Evolutionary conservation across 306 rosid genomes (phyloP), one percentile per base, ranked within the genome.

Genomic region (Benincasa hispida): DNA sequence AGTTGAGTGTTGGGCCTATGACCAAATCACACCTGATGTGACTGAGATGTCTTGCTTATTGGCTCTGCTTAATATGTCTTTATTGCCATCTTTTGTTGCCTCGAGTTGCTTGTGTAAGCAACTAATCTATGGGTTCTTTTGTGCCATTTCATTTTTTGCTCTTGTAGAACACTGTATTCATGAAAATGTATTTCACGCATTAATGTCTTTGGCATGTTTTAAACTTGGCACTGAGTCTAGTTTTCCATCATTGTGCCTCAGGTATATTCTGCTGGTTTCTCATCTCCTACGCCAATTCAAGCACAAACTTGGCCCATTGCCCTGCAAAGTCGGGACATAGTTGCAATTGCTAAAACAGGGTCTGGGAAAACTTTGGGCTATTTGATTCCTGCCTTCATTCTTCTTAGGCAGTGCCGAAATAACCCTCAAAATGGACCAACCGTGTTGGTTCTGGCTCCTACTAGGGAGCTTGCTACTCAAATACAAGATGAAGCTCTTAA

Each of bases 61-160:
- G 97, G 97, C 97, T 88, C 92, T 80, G 89, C 91, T 84, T 82
- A 47, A 87, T 90, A 86, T 82, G 92, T 91, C 90, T 94, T 92
- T 87, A 87, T 88, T 88, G 92, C 87, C 96, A 90, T 89, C 87
- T 91, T 94, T 90, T 81, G 87, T 89, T 89, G 98, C 92, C 90
- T 88, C 92, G 79, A 88, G 98, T 93, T 94, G 99, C 99, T 94
- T 94, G 88, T 83, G 99, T 94, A 94, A 94, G 99, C 99, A 92
- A 94, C 99, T 89, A 85, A 88, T 91, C 92, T 86, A 87, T 85
- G 88, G 90, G 87, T 83, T 81, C 83, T 87, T 79, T 79, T 69
- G 66, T 69, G 65, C 4, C 68, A 76, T 55, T 72, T 56, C 41
- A 45, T 42, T 39, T n/a, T 73, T 48, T 65, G 8, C 62, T 81